Base-by-base conservation (phyloP, 192 early-diverging fungal species). In the Lunasporangiospora selenospora region DNA sequence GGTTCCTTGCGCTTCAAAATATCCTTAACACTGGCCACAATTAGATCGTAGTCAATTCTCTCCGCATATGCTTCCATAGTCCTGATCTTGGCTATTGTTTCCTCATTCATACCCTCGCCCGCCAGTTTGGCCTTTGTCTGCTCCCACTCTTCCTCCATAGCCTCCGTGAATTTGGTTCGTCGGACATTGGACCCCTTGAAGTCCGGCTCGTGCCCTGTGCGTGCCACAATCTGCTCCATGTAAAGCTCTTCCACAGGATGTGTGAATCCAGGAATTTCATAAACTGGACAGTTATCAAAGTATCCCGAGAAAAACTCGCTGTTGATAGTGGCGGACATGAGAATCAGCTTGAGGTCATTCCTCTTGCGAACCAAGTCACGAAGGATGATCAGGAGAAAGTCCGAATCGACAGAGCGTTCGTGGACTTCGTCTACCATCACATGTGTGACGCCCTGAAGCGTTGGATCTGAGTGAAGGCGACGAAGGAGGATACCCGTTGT, bases 251-350 rank as follows among this genome's bases (percentile, higher is more conserved):
- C 73, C 0, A 92, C 90, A 2, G 90, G 88, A 47, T 87, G 89
- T 2, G 90, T 90, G 36, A 89, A 87, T n/a, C 90, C 90, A 26
- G 90, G 89, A 33, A 92, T 90, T 26, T 80, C 80, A 36, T 90
- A 75, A 2, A 81, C 76, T 2, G 86, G 87, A n/a, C 82, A 80
- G 30, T 40, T 55, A 23, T 85, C 87, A 73, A 97, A 97, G 62
- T 96, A 97, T 5, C 63, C 55, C 0, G 87, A 82, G 69, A 96
- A 96, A 29, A 87, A 69, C 16, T 88, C 80, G 53, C 89, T 87
- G 67, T 96, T 92, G 55, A 92, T 87, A 0, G 93, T 95, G 38
- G 95, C 95, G 46, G 91, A 93, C 95, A 97, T 97, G 57, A 97
- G 81, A 27, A 97, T 88, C 10, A 97, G 76, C 31, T 83, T 80